Conservation (phyloP, 495 filamentous ascomycete genomes). For the Poronia punctata region DNA sequence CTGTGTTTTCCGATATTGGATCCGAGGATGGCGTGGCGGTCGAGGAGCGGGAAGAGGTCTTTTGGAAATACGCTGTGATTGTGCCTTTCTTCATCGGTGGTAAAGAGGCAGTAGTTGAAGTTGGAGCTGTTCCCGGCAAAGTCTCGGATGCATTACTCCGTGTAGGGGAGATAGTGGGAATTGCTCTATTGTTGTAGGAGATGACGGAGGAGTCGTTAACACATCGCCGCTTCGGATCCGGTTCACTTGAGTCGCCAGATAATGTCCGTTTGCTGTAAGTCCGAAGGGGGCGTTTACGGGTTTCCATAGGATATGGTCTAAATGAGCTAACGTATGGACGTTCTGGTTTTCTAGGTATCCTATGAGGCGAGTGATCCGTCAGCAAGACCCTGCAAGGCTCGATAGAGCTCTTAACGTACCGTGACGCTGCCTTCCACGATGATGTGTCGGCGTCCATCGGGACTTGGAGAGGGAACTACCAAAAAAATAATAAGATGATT, state of each 20-base stretch:
- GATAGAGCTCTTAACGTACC: neutral
- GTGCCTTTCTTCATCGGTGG: conserved; percentile 26
- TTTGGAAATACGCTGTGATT: conserved; percentile 38
- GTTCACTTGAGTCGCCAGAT: conserved; percentile 12
- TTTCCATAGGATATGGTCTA: conserved; percentile 7
- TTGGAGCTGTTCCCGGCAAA: neutral
- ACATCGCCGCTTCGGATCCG: conserved; percentile 13
- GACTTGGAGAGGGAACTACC: no score
- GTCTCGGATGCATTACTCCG: neutral
- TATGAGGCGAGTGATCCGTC: neutral
- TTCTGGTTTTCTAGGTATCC: conserved; percentile 10
- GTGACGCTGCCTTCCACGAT: conserved; percentile 2
- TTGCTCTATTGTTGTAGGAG: neutral
- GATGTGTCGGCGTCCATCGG: conserved; percentile 1
- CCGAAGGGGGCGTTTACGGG: conserved; percentile 30
- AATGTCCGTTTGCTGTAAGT: conserved; percentile 35
- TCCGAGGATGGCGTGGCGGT: conserved; percentile 9
- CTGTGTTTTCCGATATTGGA: conserved; percentile 7
- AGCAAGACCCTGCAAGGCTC: neutral
- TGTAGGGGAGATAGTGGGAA: neutral
- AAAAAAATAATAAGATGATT: no score
- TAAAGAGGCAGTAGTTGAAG: neutral
- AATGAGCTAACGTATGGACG: conserved; percentile 7
- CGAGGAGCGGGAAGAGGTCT: conserved; percentile 16
- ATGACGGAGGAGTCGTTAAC: neutral